Evolutionary conservation across 441 rosid genomes (phyloP).

Genomic region (Bruguiera hainesii): DNA sequence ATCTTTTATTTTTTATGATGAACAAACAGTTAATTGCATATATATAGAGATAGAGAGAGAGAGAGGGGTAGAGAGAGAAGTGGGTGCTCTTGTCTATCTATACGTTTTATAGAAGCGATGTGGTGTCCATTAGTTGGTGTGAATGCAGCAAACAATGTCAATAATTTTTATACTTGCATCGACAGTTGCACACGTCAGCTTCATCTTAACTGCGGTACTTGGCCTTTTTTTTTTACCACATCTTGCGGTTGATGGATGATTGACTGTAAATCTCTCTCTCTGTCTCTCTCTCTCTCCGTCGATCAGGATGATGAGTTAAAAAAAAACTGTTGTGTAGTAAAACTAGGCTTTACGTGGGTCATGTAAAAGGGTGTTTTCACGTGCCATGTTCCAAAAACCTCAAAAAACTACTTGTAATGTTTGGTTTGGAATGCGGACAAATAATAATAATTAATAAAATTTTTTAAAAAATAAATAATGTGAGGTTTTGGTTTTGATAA

Average conservation of each 20-base stretch:
- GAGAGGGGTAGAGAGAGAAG: conserved; percentile 16
- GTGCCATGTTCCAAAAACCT: no score
- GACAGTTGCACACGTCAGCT: conserved; percentile 32
- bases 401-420: no score
- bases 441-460: no score
- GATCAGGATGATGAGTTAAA: neutral
- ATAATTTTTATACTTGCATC: neutral
- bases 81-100: conserved; percentile 32
- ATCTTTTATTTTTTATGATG: no score
- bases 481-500: no score
- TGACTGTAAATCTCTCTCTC: neutral
- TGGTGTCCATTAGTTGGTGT: conserved; percentile 26
- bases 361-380: no score
- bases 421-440: no score
- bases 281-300: neutral
- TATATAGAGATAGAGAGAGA: conserved; percentile 15
- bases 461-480: no score
- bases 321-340: neutral
- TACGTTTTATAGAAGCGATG: conserved; percentile 37
- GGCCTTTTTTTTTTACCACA: conserved; percentile 12
- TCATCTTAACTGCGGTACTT: conserved; percentile 24
- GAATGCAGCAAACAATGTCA: neutral
- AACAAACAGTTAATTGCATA: no score
- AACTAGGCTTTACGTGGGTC: no score
- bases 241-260: conserved; percentile 19